These are phyloP conservation scores for Phytophthora parvispora DNA, from an alignment of 352 stramenopile genomes.

Conservation along the genomic window DNA sequence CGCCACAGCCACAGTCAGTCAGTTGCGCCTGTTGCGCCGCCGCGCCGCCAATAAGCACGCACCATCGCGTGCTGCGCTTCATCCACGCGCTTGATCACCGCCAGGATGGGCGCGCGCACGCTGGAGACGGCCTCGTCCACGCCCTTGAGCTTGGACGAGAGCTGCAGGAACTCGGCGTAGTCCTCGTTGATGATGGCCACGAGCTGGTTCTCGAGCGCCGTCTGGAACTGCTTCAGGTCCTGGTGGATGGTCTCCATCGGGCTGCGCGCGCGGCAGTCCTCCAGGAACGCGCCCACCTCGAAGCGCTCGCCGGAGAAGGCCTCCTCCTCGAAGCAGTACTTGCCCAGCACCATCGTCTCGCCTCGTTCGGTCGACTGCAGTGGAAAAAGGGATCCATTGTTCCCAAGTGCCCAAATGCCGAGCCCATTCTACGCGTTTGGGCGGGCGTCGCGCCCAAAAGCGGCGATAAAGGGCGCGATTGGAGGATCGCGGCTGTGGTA, in stretches of 20 bases:
- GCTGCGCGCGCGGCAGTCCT: conserved; percentile 77
- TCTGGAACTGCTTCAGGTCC: conserved; percentile 89
- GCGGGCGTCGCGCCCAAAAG: neutral
- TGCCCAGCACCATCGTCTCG: conserved; percentile 59
- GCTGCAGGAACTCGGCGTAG: conserved; percentile 91
- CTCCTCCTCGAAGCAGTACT: conserved; percentile 89
- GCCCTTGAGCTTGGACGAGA: conserved; percentile 89
- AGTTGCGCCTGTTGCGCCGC: neutral
- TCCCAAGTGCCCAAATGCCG: neutral
- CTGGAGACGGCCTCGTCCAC: conserved; percentile 89
- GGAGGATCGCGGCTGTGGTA: conserved; percentile 15
- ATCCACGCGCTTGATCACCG: conserved; percentile 85
- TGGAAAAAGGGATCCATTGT: neutral
- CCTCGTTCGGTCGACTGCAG: neutral
- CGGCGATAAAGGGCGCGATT: neutral
- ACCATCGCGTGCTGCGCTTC: conserved; percentile 75
- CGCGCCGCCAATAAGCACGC: conserved; percentile 6
- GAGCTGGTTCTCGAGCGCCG: conserved; percentile 89
- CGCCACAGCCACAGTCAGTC: conserved; percentile 6
- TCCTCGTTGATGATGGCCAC: conserved; percentile 93
- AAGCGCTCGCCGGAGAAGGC: conserved; percentile 84
- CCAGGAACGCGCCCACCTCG: conserved; percentile 73
- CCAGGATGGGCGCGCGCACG: conserved; percentile 74
- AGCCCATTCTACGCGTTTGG: neutral
- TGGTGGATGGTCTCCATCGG: conserved; percentile 90